phyloP scores from a whole-genome alignment of 2,329 filamentous ascomycete species.

The Nakataea oryzae region DNA sequence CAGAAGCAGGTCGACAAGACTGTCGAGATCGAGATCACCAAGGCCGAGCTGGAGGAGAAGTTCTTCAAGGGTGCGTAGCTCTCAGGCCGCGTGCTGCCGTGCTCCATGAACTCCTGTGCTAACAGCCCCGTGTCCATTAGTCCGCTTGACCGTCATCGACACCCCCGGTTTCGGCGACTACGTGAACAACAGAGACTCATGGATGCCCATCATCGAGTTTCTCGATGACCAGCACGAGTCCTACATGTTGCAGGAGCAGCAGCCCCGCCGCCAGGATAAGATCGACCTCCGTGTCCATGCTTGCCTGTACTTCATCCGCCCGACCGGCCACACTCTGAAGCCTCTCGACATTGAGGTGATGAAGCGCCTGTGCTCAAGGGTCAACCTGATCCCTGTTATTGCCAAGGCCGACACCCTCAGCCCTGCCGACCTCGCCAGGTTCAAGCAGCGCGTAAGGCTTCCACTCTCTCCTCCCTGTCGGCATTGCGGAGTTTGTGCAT shows the following conservation, averaged over 20 bases:
- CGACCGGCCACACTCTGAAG: slow-evolving; percentile 96
- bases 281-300: slow-evolving; percentile 98
- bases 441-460: slow-evolving; percentile 79
- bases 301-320: slow-evolving; percentile 98
- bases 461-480: neutral
- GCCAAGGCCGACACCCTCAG: slow-evolving; percentile 98
- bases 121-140: slow-evolving; percentile 32
- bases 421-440: slow-evolving; percentile 79
- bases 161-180: slow-evolving; percentile 99
- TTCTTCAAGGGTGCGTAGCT: slow-evolving; percentile 87
- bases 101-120: neutral
- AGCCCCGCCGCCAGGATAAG: slow-evolving; percentile 95
- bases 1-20: slow-evolving; percentile 99
- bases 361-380: slow-evolving; percentile 96
- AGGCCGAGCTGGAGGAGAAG: slow-evolving; percentile 99
- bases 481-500: neutral
- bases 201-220: slow-evolving; percentile 99
- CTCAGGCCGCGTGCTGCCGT: neutral
- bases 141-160: slow-evolving; percentile 96
- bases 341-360: slow-evolving; percentile 99
- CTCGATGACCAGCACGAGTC: slow-evolving; percentile 99
- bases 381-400: slow-evolving; percentile 96
- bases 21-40: slow-evolving; percentile 99
- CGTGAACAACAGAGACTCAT: slow-evolving; percentile 99
- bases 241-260: slow-evolving; percentile 99